These are phyloP conservation scores for Sporothrix globosa DNA, from an alignment of 2,329 filamentous ascomycete genomes.

Conservation along the genomic window DNA sequence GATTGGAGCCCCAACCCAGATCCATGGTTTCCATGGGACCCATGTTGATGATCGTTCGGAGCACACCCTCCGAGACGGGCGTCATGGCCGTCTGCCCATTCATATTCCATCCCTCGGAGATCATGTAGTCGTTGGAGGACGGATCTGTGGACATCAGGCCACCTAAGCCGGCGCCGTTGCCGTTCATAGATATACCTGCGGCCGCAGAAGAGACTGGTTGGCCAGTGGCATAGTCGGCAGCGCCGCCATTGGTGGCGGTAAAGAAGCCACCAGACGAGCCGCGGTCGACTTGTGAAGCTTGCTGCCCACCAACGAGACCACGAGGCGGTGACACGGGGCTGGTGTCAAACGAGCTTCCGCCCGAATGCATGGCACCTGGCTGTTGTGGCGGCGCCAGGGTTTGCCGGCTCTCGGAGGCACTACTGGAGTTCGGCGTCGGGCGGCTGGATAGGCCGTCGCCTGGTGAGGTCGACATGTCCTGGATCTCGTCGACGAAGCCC, in stretches of 20 bases:
- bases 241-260: constrained; percentile 37
- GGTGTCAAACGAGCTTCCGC: constrained; percentile 53
- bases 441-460: constrained; percentile 56
- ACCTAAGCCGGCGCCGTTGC: constrained; percentile 17
- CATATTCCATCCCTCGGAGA: constrained; percentile 52
- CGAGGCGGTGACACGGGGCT: constrained; percentile 52
- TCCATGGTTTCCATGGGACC: constrained; percentile 65
- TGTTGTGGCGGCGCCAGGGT: constrained; percentile 36
- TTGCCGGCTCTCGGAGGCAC: constrained; percentile 50
- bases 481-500: constrained; percentile 50
- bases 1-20: constrained; percentile 49
- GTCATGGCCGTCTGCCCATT: constrained; percentile 53
- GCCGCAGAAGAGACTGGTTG: constrained; percentile 32
- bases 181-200: constrained; percentile 9
- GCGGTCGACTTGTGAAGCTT: constrained; percentile 43
- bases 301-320: constrained; percentile 29
- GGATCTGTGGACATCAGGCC: constrained; percentile 41
- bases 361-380: constrained; percentile 38
- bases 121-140: constrained; percentile 46
- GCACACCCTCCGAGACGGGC: constrained; percentile 60
- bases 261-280: constrained; percentile 48
- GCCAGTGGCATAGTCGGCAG: constrained; percentile 37
- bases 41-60: constrained; percentile 62
- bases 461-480: constrained; percentile 54
- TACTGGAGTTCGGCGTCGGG: constrained; percentile 64